Conservation (phyloP, 352 stramenopile species). For the Globisporangium viniferum region DNA sequence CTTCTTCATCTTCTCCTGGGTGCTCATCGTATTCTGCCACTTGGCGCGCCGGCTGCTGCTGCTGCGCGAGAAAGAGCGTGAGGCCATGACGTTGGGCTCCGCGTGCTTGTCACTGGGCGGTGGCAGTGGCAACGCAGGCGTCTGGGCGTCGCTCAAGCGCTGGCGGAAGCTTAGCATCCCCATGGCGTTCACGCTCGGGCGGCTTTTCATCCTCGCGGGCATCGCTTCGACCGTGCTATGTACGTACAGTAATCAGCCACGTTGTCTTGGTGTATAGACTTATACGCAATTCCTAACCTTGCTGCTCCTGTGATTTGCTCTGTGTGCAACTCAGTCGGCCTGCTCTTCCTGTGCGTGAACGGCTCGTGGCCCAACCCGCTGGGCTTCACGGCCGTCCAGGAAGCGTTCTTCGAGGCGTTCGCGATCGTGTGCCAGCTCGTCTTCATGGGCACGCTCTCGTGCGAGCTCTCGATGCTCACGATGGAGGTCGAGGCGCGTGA, state of each 20-base stretch:
- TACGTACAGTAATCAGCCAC: constrained; percentile 25
- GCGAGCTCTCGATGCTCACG: constrained; percentile 60
- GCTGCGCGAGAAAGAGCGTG: constrained; percentile 30
- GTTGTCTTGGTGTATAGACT: not conserved
- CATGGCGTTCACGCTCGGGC: constrained; percentile 49
- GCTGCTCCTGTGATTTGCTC: not conserved
- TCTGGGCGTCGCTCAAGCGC: constrained; percentile 36
- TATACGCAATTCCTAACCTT: not conserved
- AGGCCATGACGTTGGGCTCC: not conserved
- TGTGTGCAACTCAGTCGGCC: constrained; percentile 35
- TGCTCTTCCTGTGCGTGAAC: constrained; percentile 84
- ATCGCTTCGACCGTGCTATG: constrained; percentile 63
- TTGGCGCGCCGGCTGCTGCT: constrained; percentile 35
- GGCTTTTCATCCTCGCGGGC: constrained; percentile 41
- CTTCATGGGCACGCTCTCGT: constrained; percentile 84
- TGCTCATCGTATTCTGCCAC: constrained; percentile 60
- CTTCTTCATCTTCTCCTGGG: constrained; percentile 79
- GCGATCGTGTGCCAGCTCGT: constrained; percentile 86
- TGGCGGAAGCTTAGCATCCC: constrained; percentile 53
- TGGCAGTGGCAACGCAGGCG: constrained; percentile 4
- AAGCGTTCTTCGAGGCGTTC: constrained; percentile 81
- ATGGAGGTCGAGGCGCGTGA: constrained; percentile 59
- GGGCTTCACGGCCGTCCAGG: constrained; percentile 74
- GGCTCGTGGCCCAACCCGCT: constrained; percentile 74
- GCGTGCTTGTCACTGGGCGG: not conserved